Base-by-base conservation (phyloP, 1,139 yeast species). In the Protomyces gravidus region DNA sequence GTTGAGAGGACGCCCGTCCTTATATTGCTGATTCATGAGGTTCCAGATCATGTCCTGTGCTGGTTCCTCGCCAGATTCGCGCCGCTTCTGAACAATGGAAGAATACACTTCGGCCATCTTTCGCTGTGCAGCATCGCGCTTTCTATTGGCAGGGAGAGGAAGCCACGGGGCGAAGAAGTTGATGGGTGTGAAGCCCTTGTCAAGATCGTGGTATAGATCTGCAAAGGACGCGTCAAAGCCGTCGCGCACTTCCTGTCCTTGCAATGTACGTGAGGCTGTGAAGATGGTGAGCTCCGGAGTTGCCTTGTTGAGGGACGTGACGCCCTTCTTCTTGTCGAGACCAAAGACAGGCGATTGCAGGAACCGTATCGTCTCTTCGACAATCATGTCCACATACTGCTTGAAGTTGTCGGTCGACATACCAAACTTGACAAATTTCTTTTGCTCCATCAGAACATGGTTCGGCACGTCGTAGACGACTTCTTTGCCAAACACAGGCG, bases 381-480 rank as follows among this genome's bases (percentile, higher is more conserved):
- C 81, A 68, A 92, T 89, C 72, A 85, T 78, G 59, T 98, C 98
- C 55, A 94, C 97, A 70, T 92, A 90, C 28, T 77, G 74, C 68
- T 81, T 80, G 77, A 92, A 94, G 1, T 95, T 83, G 53, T 89
- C 97, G 65, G 81, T 81, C 45, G 96, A 86, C 67, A 92, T 80
- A 19, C 97, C 95, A 62, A 82, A 80, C 75, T 92, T 92, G 65
- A 94, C 95, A 70, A 92, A 92, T 77, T 89, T 92, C 82, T 94
- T 92, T 74, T 92, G 98, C 73, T 92, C 98, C 98, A 92, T 94
- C 68, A 92, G 80, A 67, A 89, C 83, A 69, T 83, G 76, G 76
- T 94, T 94, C 64, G 98, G 89, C 74, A 97, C 92, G 75, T 92
- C 98, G 72, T 92, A 92, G 62, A 92, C 86, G 60, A 92, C 98